Conservation (phyloP, 2,329 filamentous ascomycete species). For the Pseudocercospora fuligena region DNA sequence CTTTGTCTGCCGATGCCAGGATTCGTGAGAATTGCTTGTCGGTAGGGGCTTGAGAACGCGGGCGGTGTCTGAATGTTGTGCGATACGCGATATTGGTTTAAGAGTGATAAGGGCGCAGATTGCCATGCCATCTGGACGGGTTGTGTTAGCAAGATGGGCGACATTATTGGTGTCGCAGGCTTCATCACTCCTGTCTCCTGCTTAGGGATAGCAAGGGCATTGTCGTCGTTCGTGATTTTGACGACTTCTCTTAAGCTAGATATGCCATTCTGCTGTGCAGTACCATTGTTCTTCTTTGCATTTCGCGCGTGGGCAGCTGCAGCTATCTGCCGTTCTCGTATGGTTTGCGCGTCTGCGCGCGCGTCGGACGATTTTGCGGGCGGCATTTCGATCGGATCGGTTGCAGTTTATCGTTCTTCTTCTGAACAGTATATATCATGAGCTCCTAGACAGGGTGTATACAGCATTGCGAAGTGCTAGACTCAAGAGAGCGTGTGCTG, state of each 20-base stretch:
- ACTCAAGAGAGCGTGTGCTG: not conserved
- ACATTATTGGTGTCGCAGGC: not conserved
- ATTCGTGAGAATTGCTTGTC: slow-evolving; percentile 56
- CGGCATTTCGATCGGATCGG: slow-evolving; percentile 28
- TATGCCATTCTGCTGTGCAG: slow-evolving; percentile 32
- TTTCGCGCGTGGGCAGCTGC: slow-evolving; percentile 44
- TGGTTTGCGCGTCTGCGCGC: slow-evolving; percentile 39
- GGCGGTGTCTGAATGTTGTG: slow-evolving; percentile 73
- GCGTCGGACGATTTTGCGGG: slow-evolving; percentile 46
- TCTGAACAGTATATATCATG: slow-evolving; percentile 12
- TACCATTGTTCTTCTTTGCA: slow-evolving; percentile 40
- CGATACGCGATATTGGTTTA: slow-evolving; percentile 76
- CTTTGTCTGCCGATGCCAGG: slow-evolving; percentile 68
- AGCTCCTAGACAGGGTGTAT: not conserved
- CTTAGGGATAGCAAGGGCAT: slow-evolving; percentile 16
- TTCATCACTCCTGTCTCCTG: slow-evolving; percentile 23
- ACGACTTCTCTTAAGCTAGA: slow-evolving; percentile 37
- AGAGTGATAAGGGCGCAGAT: slow-evolving; percentile 67
- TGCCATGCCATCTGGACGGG: slow-evolving; percentile 64
- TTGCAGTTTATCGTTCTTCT: not conserved
- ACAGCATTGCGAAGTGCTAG: slow-evolving; percentile 12
- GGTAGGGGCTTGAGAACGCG: slow-evolving; percentile 63
- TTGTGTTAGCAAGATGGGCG: not conserved
- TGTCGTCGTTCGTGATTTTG: slow-evolving; percentile 32
- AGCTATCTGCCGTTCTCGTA: slow-evolving; percentile 50